phyloP scores from a whole-genome alignment of 2,329 filamentous ascomycete genomes.

The Trichoderma breve region DNA sequence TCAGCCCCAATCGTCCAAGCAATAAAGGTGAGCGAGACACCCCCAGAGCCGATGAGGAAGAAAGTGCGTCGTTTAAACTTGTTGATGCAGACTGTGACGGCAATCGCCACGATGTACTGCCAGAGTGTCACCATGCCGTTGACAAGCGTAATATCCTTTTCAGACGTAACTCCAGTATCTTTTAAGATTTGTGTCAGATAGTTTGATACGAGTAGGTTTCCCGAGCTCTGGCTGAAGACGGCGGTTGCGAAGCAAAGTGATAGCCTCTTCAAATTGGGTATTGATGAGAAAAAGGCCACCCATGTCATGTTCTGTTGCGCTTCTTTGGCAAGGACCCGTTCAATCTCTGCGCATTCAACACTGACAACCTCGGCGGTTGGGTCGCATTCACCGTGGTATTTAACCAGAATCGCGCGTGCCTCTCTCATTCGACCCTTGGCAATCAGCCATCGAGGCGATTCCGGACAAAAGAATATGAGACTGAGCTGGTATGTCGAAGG shows the following conservation, averaged over 20 bases:
- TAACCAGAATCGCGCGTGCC: slow-evolving; percentile 49
- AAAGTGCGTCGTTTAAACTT: slow-evolving; percentile 39
- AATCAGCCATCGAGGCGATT: slow-evolving; percentile 59
- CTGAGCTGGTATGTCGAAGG: slow-evolving; percentile 43
- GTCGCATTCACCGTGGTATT: slow-evolving; percentile 51
- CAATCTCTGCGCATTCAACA: slow-evolving; percentile 17
- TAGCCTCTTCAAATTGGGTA: slow-evolving; percentile 41
- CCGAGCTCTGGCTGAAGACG: slow-evolving; percentile 41
- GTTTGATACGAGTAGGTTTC: slow-evolving; percentile 43
- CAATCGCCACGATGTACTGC: slow-evolving; percentile 42
- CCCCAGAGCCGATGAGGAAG: slow-evolving; percentile 40
- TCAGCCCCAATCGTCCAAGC: slow-evolving; percentile 41
- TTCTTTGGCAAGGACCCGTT: slow-evolving; percentile 18
- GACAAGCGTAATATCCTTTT: slow-evolving; percentile 41
- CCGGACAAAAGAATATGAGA: slow-evolving; percentile 52
- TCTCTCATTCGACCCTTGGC: slow-evolving; percentile 49
- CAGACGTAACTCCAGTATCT: slow-evolving; percentile 37
- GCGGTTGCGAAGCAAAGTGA: slow-evolving; percentile 41
- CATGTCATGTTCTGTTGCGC: slow-evolving; percentile 39
- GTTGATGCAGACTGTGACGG: slow-evolving; percentile 38
- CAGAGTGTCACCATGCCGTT: slow-evolving; percentile 43
- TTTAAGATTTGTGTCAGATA: slow-evolving; percentile 41
- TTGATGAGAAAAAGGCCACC: slow-evolving; percentile 41
- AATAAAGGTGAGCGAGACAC: slow-evolving; percentile 40
- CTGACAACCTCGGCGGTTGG: slow-evolving; percentile 30